A percentile compares a stretch with the other conserved stretches of the same genome.
Evolutionary conservation across 306 rosid species (phyloP).

Genomic region (Vigna trinervia): DNA sequence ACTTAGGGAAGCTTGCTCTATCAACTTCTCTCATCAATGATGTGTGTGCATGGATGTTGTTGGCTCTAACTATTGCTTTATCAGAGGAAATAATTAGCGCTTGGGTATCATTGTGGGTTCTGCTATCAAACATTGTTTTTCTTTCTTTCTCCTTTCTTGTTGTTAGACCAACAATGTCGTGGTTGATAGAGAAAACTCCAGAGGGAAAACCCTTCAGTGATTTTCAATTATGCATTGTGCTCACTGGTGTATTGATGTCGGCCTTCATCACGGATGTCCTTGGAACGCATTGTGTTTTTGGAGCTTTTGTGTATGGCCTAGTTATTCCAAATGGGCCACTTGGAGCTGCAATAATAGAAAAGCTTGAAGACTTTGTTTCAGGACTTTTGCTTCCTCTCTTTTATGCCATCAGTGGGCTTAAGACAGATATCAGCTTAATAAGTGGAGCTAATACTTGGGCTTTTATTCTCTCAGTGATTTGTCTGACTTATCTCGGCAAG

Average conservation of each 20-base stretch:
- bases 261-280: constrained; percentile 82
- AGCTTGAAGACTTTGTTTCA: constrained; percentile 89
- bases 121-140: constrained; percentile 65
- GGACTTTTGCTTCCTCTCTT: constrained; percentile 86
- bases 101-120: constrained; percentile 64
- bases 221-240: constrained; percentile 60
- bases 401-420: constrained; percentile 81
- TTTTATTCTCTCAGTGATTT: constrained; percentile 41
- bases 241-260: constrained; percentile 79
- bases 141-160: constrained; percentile 55
- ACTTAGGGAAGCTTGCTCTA: constrained; percentile 73
- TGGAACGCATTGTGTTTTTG: constrained; percentile 83
- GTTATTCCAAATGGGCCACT: constrained; percentile 82
- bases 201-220: constrained; percentile 77
- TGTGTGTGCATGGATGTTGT: constrained; percentile 72
- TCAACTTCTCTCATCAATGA: constrained; percentile 77
- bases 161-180: constrained; percentile 61
- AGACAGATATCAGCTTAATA: constrained; percentile 57
- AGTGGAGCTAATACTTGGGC: constrained; percentile 47
- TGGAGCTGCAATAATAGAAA: constrained; percentile 76
- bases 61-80: constrained; percentile 77
- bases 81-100: constrained; percentile 44
- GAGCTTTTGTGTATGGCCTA: constrained; percentile 86
- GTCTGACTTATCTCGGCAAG: constrained; percentile 68
- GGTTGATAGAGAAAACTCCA: constrained; percentile 71